phyloP scores from a whole-genome alignment of 163 green algal genomes.

The Chlamydomonas reinhardtii region DNA sequence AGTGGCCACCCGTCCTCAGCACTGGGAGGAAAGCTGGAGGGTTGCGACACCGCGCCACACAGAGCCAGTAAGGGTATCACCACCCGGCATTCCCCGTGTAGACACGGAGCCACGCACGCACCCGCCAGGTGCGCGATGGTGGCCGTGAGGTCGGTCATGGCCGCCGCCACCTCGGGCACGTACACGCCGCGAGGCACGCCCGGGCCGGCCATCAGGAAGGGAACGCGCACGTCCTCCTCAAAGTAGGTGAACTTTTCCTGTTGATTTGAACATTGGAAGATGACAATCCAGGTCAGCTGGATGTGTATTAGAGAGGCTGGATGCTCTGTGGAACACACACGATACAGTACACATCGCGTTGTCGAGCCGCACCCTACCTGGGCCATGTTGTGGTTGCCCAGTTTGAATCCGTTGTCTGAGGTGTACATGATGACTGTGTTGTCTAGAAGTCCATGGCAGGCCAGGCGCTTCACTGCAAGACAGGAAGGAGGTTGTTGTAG shows the following conservation, averaged over 20 bases:
- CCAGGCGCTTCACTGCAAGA: neutral
- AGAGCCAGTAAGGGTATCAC: too few relatives aligned
- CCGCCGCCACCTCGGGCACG: neutral
- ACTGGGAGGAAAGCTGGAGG: too few relatives aligned
- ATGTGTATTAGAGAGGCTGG: too few relatives aligned
- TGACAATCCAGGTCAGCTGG: too few relatives aligned
- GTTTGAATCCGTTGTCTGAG: constrained; percentile 40
- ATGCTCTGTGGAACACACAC: too few relatives aligned
- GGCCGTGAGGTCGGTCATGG: constrained; percentile 44
- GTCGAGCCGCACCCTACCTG: too few relatives aligned
- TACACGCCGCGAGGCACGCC: neutral
- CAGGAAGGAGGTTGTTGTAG: too few relatives aligned
- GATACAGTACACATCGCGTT: too few relatives aligned
- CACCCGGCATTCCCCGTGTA: too few relatives aligned
- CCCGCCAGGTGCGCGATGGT: constrained; percentile 22
- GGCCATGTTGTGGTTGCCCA: constrained; percentile 15
- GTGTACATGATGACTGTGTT: constrained; percentile 50
- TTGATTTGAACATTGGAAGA: too few relatives aligned
- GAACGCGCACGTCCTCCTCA: constrained; percentile 18
- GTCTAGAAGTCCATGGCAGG: constrained; percentile 4
- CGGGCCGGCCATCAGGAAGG: neutral
- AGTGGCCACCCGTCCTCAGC: too few relatives aligned
- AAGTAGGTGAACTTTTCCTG: constrained; percentile 1
- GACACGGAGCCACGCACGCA: neutral
- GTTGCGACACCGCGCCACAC: too few relatives aligned